Evolutionary conservation across 1,284 basidiomycete genomes (phyloP).

Genomic region (Pseudozyma hubeiensis): DNA sequence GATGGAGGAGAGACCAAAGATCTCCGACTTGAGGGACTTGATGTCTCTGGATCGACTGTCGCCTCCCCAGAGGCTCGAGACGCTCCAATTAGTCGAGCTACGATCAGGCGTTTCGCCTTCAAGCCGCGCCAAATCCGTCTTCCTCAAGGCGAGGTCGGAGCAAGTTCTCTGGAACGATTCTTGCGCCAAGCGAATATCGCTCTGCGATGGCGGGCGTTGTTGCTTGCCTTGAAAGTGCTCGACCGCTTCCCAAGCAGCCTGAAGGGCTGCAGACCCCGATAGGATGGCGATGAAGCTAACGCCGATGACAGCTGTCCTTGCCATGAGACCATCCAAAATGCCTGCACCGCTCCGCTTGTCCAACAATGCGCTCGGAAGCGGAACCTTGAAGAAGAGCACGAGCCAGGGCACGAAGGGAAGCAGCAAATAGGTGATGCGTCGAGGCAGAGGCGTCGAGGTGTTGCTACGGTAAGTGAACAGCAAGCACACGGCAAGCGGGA

Average conservation of each 20-base stretch:
- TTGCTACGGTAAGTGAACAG: slow-evolving; percentile 58
- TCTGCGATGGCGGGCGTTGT: slow-evolving; percentile 29
- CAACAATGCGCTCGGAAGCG: slow-evolving; percentile 53
- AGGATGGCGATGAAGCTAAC: slow-evolving; percentile 69
- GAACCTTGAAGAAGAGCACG: slow-evolving; percentile 61
- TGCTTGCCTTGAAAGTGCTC: slow-evolving; percentile 58
- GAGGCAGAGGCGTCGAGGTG: slow-evolving; percentile 22
- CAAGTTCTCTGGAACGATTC: slow-evolving; percentile 51
- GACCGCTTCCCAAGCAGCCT: slow-evolving; percentile 70
- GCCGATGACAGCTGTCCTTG: slow-evolving; percentile 69
- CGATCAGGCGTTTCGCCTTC: slow-evolving; percentile 22
- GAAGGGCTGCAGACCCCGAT: slow-evolving; percentile 69
- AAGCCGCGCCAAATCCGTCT: slow-evolving; percentile 48
- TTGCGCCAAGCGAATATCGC: slow-evolving; percentile 35
- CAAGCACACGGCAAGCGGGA: slow-evolving; percentile 54
- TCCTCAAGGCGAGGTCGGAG: slow-evolving; percentile 45
- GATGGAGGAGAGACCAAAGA: slow-evolving; percentile 68
- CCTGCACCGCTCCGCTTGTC: slow-evolving; percentile 21
- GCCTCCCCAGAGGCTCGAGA: slow-evolving; percentile 31
- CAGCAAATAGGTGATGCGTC: slow-evolving; percentile 38
- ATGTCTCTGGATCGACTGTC: slow-evolving; percentile 54
- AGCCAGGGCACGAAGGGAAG: slow-evolving; percentile 60
- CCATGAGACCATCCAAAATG: slow-evolving; percentile 49
- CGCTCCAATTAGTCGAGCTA: slow-evolving; percentile 18
- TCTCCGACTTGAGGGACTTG: slow-evolving; percentile 67